Base-by-base conservation (phyloP, 495 filamentous ascomycete genomes). In the Evansstolkia leycettana region DNA sequence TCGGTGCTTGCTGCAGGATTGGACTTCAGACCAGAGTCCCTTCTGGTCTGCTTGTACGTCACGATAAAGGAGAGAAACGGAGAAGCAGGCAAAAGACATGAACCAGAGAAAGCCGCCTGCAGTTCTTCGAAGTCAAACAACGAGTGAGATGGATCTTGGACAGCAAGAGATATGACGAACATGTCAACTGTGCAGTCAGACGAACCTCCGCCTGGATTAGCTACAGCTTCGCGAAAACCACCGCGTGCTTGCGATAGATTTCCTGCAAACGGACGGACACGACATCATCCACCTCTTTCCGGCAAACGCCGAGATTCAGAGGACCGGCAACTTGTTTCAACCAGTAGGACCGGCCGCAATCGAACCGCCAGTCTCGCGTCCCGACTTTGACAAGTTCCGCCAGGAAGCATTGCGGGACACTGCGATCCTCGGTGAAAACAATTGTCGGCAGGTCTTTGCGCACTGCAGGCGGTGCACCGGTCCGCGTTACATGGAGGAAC, bases 361-460 rank as follows among this genome's bases (percentile, higher is more conserved):
- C 32, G 32, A 34, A 34, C 2, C 7, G 18, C 32, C 32, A 34
- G 17, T 34, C 15, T 6, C 32, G 32, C 11, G 32, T 34, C 10
- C 32, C 18, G 17, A 25, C 32, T 14, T 25, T 20, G 32, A 34
- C 32, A 17, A 34, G 18, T n/a, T 34, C 32, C 10, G 32, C 32
- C 11, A 34, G 32, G 18, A 34, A 23, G 20, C 32, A 34, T 16
- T 34, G 32, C 20, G 17, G 6, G 14, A 14, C 20, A 7, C 17
- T 34, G 6, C 32, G 16, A 25, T 34, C 32, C 18, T 34, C 32
- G 7, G 32, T 34, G 32, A 34, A 34, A 18, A 34, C 11, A 8
- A 34, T 25, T 3, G 17, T 23, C 11, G 32, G 32, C 32, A 34
- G 3, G 18, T 34, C 17, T 12, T 25, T 34, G 7, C 20, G 32